Base-by-base conservation (phyloP, 2,329 filamentous ascomycete genomes). In the Juglanconis oblonga region DNA sequence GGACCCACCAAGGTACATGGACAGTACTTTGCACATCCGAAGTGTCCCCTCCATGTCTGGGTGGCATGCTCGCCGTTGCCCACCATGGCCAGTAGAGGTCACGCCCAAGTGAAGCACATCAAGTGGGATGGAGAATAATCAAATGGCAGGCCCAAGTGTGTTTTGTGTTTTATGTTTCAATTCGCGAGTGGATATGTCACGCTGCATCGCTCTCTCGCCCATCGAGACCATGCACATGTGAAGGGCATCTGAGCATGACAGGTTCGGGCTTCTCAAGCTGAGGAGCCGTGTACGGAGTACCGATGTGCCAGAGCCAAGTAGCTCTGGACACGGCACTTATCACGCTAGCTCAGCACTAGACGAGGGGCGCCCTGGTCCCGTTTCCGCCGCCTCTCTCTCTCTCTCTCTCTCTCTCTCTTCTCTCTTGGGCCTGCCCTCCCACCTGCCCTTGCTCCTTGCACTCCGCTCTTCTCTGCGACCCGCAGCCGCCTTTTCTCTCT, bases 291-390 rank as follows among this genome's bases (percentile, higher is more conserved):
- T n/a, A n/a, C 42, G 55, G 48, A 40, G 56, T 36, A 53, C 31
- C 11, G 32, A 24, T 32, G 48, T 47, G 42, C 32, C 42, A 49
- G 14, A 40, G 33, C 52, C 35, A 52, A 48, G 60, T 62, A 62
- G n/a, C 60, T 55, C 40, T 50, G 47, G 35, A 59, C 57, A 54
- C 60, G 60, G 57, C 58, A 56, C 60, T 58, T 51, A 59, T 59
- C 54, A 55, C 60, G 60, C 60, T 62, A 62, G 58, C 38, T 49
- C 58, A 53, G 53, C 53, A 57, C 52, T 57, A 59, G 57, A 38
- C 60, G 60, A 62, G 60, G 60, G 60, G 60, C 29, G 52, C 60
- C 53, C 60, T 59, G 57, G 52, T 56, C 58, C 51, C 58, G 60
- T 62, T 52, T 59, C 60, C 60, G 60, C 60, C 60, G 60, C 60